Evolutionary conservation across 2,329 filamentous ascomycete species (phyloP), one percentile per base, ranked within the genome.

Genomic region (Calonectria pseudoreteaudii): DNA sequence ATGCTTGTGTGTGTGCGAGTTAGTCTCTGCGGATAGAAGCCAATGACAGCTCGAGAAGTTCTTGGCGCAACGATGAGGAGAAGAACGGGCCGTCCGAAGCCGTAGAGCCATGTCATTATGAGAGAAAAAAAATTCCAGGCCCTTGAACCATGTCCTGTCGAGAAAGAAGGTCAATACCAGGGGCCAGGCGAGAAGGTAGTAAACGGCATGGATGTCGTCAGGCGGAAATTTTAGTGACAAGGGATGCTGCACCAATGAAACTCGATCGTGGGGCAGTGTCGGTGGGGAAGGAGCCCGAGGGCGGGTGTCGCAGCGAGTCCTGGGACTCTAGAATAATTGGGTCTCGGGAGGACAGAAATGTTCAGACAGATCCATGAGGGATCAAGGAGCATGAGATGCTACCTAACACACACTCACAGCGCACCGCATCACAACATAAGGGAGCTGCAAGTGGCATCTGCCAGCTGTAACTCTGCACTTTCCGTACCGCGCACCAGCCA

Each of bases 141-240:
- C 76, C 77, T 79, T 77, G 76, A 77, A 75, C 79, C 79, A 74
- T 68, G 78, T 50, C 66, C 73, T 62, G 53, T 56, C 49, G 64
- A 72, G 70, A 53, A 66, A 68, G 49, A 68, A 67, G 31, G 53
- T 47, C 70, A 41, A 58, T 50, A 64, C 68, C 65, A 73, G 74
- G 60, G 47, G 76, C 56, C 71, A 73, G 41, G 66, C 47, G 49
- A 62, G 50, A 66, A 28, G 34, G 56, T 73, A 64, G 70, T 34
- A 68, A 72, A 71, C 47, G 64, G 60, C 60, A 68, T 72, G 70
- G 74, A 78, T 75, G 70, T 74, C 69, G 70, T 74, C 74, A 80
- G 73, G 75, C 74, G 75, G 79, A 68, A 77, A 75, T 77, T 78
- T 72, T 79, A 72, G 76, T 73, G 64, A 73, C 75, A 68, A 75